phyloP scores from a whole-genome alignment of 2,329 filamentous ascomycete genomes.

The Nannizzia gypsea region DNA sequence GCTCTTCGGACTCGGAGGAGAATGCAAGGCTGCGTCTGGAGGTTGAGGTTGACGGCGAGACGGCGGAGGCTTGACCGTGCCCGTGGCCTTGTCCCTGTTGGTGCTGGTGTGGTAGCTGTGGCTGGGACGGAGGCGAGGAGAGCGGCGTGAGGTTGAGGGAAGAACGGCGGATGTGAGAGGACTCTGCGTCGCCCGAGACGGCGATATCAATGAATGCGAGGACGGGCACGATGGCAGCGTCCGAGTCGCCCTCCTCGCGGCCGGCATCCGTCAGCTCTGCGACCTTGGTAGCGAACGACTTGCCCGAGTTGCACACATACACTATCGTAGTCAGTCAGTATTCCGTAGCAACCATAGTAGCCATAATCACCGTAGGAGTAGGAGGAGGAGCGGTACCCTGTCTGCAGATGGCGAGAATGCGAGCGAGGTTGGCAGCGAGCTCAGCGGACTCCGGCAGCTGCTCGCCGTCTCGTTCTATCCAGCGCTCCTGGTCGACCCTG shows the following conservation, averaged over 20 bases:
- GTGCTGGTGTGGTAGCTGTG: conserved; percentile 11
- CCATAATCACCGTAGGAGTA: too few relatives aligned
- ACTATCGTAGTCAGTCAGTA: conserved; percentile 32
- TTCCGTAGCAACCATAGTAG: conserved; percentile 8
- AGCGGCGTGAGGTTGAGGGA: conserved; percentile 19
- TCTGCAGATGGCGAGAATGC: conserved; percentile 41
- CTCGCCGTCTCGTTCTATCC: conserved; percentile 26
- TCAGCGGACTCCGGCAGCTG: conserved; percentile 31
- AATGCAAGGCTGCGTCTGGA: conserved; percentile 31
- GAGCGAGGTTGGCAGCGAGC: conserved; percentile 38
- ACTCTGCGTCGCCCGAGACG: conserved; percentile 28
- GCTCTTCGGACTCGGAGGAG: conserved; percentile 33
- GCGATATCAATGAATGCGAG: conserved; percentile 46
- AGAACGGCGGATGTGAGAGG: neutral
- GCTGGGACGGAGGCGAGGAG: conserved; percentile 18
- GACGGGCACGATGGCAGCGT: conserved; percentile 39
- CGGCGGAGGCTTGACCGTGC: conserved; percentile 17
- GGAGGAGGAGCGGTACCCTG: conserved; percentile 32
- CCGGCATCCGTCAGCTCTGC: conserved; percentile 40
- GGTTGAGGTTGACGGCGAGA: conserved; percentile 20
- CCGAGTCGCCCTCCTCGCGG: conserved; percentile 16
- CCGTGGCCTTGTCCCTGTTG: too few relatives aligned
- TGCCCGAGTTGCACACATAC: conserved; percentile 42
- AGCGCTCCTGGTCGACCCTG: conserved; percentile 34
- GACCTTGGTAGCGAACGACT: conserved; percentile 42